phyloP scores from a whole-genome alignment of 2,329 filamentous ascomycete species.

The Pezicula radicicola region DNA sequence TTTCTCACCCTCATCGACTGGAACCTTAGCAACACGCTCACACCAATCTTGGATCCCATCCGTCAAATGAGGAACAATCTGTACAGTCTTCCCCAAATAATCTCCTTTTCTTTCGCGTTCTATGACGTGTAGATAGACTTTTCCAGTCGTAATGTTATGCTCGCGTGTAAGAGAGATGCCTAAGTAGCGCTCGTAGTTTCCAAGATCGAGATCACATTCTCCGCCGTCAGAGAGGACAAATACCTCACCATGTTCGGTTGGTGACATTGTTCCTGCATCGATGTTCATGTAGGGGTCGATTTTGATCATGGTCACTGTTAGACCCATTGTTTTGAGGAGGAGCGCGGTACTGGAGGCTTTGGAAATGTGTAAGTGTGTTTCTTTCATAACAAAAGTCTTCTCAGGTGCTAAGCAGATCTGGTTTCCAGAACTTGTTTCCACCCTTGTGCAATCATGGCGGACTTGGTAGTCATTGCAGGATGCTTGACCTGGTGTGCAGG shows the following conservation, averaged over 20 bases:
- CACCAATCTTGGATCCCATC: conserved; percentile 93
- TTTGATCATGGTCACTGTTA: conserved; percentile 37
- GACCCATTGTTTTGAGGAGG: conserved; percentile 75
- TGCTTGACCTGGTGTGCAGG: too few relatives aligned
- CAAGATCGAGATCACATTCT: conserved; percentile 71
- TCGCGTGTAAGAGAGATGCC: conserved; percentile 74
- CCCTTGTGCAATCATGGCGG: too few relatives aligned
- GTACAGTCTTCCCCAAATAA: conserved; percentile 85
- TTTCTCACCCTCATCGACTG: conserved; percentile 79
- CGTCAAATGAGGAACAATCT: conserved; percentile 90
- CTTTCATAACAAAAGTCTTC: too few relatives aligned
- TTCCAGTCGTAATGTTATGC: conserved; percentile 96
- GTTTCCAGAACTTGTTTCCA: too few relatives aligned
- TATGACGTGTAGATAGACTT: conserved; percentile 90
- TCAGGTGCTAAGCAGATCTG: too few relatives aligned
- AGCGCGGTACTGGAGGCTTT: conserved; percentile 68
- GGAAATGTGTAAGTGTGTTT: conserved; percentile 9
- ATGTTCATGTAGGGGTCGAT: background rate
- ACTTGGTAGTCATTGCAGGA: too few relatives aligned
- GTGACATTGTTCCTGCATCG: conserved; percentile 66
- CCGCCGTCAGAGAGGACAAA: conserved; percentile 85
- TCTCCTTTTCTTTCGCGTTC: conserved; percentile 60
- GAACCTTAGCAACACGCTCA: conserved; percentile 76
- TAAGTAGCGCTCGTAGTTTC: conserved; percentile 79
- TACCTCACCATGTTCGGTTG: conserved; percentile 70